Base-by-base conservation (phyloP, 768 basidiomycete genomes). In the Lactarius pseudohatsudake region DNA sequence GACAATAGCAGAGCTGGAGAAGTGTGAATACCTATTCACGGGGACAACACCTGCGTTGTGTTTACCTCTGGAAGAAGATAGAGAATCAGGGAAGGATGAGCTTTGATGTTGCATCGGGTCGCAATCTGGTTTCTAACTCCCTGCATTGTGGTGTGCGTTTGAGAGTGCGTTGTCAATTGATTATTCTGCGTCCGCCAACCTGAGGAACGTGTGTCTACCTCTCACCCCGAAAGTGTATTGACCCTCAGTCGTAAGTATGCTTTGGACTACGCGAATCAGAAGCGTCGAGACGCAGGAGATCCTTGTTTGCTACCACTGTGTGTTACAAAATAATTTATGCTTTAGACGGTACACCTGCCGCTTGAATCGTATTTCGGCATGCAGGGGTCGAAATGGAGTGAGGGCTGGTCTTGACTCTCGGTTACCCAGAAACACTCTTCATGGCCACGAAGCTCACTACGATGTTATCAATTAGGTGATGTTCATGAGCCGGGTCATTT, bases 1-100 rank as follows among this genome's bases (percentile, higher is more conserved):
- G 16, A 84, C 86, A 1, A 86, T 98, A 5, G 82, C 84, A 55
- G 97, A 99, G 78, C 83, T 96, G 22, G 95, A 98, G 77, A 98
- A 98, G 79, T 98, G 96, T 79, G 94, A 96, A 76, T 98, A 98
- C 72, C 86, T 89, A 73, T 85, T 94, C 72, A 92, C 86, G 11
- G 94, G 84, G 28, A 95, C 92, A 41, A 85, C 86, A 0, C 95
- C 95, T 13, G 94, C 94, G 1, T 76, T 97, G 62, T 98, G 95
- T 75, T 75, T 85, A 67, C 86, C 85, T 34, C 71, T 83, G 34
- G 81, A 81, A 18, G 74, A 75, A 2, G 72, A 77, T 43, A 79
- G 77, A n/a, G 76, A 79, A 28, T 54, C 28, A 38, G 72, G 70
- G 40, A 72, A 70, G 57, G 75, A 77, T 32, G 77, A 78, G 68